Percentiles rank a stretch among this genome's conserved stretches.
Evolutionary conservation across 2,329 filamentous ascomycete genomes (phyloP).

Genomic region (Pseudogymnoascus sp.): DNA sequence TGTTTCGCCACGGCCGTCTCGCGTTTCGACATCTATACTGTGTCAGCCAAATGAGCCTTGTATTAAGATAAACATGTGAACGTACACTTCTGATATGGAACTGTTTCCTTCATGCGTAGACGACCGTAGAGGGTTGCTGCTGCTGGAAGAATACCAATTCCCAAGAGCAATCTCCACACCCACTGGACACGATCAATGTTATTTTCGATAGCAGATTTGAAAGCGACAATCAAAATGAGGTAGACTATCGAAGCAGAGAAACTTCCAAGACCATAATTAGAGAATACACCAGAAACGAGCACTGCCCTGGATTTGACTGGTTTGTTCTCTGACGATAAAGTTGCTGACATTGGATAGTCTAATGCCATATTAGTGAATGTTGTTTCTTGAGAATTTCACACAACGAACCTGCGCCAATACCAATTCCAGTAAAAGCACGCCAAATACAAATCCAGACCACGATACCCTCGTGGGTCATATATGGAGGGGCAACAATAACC

Average conservation of each 20-base stretch:
- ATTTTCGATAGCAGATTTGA: not conserved
- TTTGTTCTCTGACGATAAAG: constrained; percentile 56
- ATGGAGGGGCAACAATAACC: constrained; percentile 34
- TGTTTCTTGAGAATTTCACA: not conserved
- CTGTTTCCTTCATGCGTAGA: constrained; percentile 8
- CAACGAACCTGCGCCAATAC: constrained; percentile 37
- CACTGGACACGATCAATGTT: not conserved
- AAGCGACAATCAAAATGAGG: constrained; percentile 7
- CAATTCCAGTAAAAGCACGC: constrained; percentile 40
- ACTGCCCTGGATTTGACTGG: constrained; percentile 35
- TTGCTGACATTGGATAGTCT: constrained; percentile 58
- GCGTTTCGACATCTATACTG: not conserved
- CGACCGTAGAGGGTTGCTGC: constrained; percentile 1
- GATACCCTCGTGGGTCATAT: constrained; percentile 33
- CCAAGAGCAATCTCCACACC: constrained; percentile 8
- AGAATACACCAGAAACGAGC: not conserved
- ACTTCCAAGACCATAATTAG: not conserved
- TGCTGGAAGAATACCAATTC: constrained; percentile 6
- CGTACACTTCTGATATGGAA: constrained; percentile 8
- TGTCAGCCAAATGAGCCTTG: not conserved
- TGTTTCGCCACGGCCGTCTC: not conserved
- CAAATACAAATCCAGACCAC: constrained; percentile 36
- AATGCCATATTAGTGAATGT: constrained; percentile 28
- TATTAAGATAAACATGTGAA: not conserved
- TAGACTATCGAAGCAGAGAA: constrained; percentile 7